phyloP scores from a whole-genome alignment of 306 rosid genomes.

The Pyrus betulifolia region DNA sequence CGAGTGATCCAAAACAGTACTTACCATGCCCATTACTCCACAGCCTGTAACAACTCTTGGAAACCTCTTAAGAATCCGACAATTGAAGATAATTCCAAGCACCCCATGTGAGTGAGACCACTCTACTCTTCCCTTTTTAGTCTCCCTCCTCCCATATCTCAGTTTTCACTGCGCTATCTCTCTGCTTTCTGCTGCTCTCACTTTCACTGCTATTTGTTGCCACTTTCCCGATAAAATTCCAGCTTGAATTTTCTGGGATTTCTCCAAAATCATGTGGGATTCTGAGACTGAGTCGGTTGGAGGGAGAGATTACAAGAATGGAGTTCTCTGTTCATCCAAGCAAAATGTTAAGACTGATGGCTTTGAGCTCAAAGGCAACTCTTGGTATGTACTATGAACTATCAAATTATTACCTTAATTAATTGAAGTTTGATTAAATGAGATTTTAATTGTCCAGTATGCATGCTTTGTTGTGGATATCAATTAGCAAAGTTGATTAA shows the following conservation, averaged over 20 bases:
- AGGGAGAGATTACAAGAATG: conserved; percentile 58
- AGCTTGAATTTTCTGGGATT: conserved; percentile 16
- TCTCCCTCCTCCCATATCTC: background rate
- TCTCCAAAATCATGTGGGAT: conserved; percentile 78
- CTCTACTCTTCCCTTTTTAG: conserved; percentile 5
- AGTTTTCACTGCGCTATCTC: conserved; percentile 9
- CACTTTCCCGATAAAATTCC: conserved; percentile 22
- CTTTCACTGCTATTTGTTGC: conserved; percentile 10
- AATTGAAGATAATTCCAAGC: conserved; percentile 56
- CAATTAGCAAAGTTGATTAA: background rate
- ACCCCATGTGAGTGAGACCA: conserved; percentile 54
- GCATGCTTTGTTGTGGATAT: background rate
- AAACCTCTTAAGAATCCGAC: conserved; percentile 45
- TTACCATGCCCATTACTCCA: conserved; percentile 54
- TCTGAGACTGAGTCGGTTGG: conserved; percentile 63
- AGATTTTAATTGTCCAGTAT: background rate
- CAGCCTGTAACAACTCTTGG: conserved; percentile 58
- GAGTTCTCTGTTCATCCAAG: conserved; percentile 52
- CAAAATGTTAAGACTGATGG: conserved; percentile 79
- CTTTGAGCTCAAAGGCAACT: conserved; percentile 70
- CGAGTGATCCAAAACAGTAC: conserved; percentile 30
- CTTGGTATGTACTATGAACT: conserved; percentile 51
- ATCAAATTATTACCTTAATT: background rate
- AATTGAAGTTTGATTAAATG: background rate
- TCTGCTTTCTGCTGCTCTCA: background rate